Evolutionary conservation across 768 basidiomycete species (phyloP).

Genomic region (Rhodotorula diobovata): DNA sequence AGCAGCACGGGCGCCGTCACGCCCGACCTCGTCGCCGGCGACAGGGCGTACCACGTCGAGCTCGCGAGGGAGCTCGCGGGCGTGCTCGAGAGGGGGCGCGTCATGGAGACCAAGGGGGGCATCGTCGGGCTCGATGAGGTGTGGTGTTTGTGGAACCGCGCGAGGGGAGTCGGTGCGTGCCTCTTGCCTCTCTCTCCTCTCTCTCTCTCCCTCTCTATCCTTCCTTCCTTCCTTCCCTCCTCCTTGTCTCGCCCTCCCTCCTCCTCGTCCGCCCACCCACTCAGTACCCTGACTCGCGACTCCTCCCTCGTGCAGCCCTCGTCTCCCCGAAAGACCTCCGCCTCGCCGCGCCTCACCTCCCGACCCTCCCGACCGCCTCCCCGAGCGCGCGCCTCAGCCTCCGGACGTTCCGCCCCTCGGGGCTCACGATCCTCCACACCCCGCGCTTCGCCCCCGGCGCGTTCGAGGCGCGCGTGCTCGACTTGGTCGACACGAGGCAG

Average conservation of each 20-base stretch:
- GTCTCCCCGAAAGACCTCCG: constrained; percentile 82
- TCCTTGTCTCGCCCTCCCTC: too few relatives aligned
- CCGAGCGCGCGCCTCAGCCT: constrained; percentile 51
- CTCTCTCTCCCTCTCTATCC: neutral
- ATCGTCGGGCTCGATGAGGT: constrained; percentile 40
- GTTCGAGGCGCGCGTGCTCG: constrained; percentile 64
- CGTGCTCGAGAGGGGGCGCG: constrained; percentile 57
- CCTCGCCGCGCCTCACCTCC: constrained; percentile 65
- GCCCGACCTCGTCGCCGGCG: constrained; percentile 78
- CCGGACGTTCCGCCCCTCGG: constrained; percentile 58
- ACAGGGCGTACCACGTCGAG: constrained; percentile 70
- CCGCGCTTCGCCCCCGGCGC: constrained; percentile 65
- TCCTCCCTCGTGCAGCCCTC: constrained; percentile 57
- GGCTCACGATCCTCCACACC: constrained; percentile 76
- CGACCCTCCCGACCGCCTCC: constrained; percentile 46
- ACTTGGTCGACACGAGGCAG: constrained; percentile 49
- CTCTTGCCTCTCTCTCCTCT: neutral
- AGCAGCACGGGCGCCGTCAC: constrained; percentile 28
- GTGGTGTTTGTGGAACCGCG: constrained; percentile 43
- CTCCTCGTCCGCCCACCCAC: neutral
- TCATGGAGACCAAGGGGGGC: constrained; percentile 32
- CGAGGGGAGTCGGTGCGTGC: constrained; percentile 37
- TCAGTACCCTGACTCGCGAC: too few relatives aligned
- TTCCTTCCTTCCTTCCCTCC: neutral
- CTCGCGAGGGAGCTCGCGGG: constrained; percentile 75